Evolutionary conservation across 192 early-diverging fungal genomes (phyloP), one percentile per base, ranked within the genome.

Genomic region (Chytriomyces hyalinus): DNA sequence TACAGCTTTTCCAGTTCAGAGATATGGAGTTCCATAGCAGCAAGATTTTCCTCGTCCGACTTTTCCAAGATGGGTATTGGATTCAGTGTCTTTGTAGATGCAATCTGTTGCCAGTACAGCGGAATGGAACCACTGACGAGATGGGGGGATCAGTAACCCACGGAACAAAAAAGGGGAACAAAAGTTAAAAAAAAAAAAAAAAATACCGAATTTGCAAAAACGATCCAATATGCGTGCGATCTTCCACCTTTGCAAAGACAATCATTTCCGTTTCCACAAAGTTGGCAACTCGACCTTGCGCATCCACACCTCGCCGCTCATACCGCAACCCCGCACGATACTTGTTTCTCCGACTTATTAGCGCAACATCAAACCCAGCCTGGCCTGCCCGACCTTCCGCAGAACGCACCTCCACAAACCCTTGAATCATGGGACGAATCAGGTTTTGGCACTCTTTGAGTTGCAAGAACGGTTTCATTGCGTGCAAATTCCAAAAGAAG

Each of bases 241-340:
- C 89, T 10, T 71, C 51, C 9, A 59, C 24, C 51, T 71, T 8
- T 63, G 87, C 87, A 66, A 91, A 81, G 6, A 95, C 88, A 62
- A 98, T 84, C 86, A 98, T 96, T 80, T 99, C 98, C 4, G 96
- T 98, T 84, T 99, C 98, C 10, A 95, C 94, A 83, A 90, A 98
- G 83, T 99, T 99, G 49, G 98, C 93, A 46, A 98, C 98, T 76
- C 97, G 91, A 45, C 97, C 98, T 4, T 93, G 71, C 57, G 88
- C 89, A 80, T 99, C 97, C 36, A 97, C 91, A 73, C 98, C 98
- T 63, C 98, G 92, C 47, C 93, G 92, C 80, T 97, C 93, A 81
- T 92, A 99, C 26, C 98, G 92, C 4, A 95, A 93, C 70, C 97
- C 96, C 67, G 80, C 75, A 2, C 73, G 26, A 80, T 91, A 90